phyloP scores from a whole-genome alignment of 768 basidiomycete genomes.

The Hygrophoropsis aurantiaca region DNA sequence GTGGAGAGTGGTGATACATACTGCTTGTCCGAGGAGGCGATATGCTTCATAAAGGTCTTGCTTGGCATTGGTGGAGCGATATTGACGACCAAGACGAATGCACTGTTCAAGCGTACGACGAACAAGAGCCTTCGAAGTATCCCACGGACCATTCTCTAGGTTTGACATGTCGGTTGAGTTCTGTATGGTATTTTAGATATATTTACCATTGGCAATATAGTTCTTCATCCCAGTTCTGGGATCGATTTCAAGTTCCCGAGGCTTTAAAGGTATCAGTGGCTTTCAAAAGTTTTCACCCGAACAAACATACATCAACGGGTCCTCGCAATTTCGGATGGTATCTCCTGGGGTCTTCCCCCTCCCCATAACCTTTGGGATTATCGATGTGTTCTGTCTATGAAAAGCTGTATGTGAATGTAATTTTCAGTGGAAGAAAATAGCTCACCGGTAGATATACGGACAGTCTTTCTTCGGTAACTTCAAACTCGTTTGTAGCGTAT shows the following conservation, averaged over 20 bases:
- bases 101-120: conserved; percentile 73
- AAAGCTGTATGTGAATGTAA: not conserved
- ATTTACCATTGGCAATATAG: conserved; percentile 78
- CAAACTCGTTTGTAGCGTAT: conserved; percentile 81
- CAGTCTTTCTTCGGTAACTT: conserved; percentile 80
- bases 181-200: too few relatives aligned
- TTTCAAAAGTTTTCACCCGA: not conserved
- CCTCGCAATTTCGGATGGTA: conserved; percentile 77
- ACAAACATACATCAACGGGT: conserved; percentile 65
- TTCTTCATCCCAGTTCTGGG: conserved; percentile 91
- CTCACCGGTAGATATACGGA: conserved; percentile 81
- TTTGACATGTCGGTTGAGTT: not conserved
- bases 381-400: conserved; percentile 84
- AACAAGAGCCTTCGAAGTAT: conserved; percentile 80
- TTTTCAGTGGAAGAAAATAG: conserved; percentile 9
- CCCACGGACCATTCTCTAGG: conserved; percentile 74
- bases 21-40: conserved; percentile 72
- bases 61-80: conserved; percentile 57
- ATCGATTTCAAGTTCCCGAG: conserved; percentile 83
- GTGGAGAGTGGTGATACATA: conserved; percentile 32
- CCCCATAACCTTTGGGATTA: conserved; percentile 88
- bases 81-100: conserved; percentile 72
- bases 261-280: conserved; percentile 36
- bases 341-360: conserved; percentile 77
- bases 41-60: conserved; percentile 78